phyloP scores from a whole-genome alignment of 805 yeast genomes.

The Zygotorulaspora chibaensis region DNA sequence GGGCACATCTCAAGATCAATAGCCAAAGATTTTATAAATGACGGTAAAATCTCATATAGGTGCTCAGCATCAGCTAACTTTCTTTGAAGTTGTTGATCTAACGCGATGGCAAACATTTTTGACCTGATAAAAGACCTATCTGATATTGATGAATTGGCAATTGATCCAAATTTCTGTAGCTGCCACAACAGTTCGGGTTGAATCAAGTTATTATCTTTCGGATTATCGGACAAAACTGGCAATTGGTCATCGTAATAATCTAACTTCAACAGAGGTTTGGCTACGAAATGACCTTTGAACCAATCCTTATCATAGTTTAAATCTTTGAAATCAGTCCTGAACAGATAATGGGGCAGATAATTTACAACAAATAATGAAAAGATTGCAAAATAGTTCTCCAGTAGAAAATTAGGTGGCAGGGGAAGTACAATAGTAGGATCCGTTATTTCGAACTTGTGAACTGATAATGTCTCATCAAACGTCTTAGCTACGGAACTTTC shows the following conservation, averaged over 20 bases:
- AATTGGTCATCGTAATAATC: constrained; percentile 5
- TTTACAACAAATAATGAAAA: constrained; percentile 24
- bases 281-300: constrained; percentile 20
- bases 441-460: constrained; percentile 5
- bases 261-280: constrained; percentile 7
- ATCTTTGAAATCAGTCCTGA: constrained; percentile 26
- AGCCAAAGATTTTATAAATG: constrained; percentile 27
- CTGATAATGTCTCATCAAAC: background rate
- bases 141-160: constrained; percentile 19
- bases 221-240: constrained; percentile 7
- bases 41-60: constrained; percentile 30
- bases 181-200: constrained; percentile 31
- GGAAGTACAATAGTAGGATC: constrained; percentile 30
- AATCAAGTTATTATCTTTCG: background rate
- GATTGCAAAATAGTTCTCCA: constrained; percentile 31
- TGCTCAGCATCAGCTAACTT: constrained; percentile 24
- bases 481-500: background rate
- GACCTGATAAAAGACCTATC: constrained; percentile 26
- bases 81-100: constrained; percentile 20
- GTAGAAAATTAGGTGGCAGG: constrained; percentile 21
- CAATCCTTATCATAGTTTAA: constrained; percentile 23
- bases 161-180: constrained; percentile 27
- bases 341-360: constrained; percentile 25
- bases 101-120: constrained; percentile 17
- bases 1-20: constrained; percentile 24